Evolutionary conservation across 2,329 filamentous ascomycete genomes (phyloP), one percentile per base, ranked within the genome.

Genomic region (Fusarium sp.): DNA sequence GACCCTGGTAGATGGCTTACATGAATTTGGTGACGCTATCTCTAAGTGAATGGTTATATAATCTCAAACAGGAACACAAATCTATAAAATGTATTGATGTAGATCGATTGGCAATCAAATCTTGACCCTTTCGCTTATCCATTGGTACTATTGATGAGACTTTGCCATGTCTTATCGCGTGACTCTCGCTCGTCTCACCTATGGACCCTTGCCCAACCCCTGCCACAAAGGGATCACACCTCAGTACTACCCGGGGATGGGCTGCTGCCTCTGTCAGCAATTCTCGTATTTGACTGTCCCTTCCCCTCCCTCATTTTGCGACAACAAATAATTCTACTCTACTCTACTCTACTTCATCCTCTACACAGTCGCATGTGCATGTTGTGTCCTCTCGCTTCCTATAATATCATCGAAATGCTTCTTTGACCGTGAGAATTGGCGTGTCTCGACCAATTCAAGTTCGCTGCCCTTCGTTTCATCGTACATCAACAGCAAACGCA

Each of bases 361-460:
- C 23, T 58, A 35, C 55, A 48, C 41, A 46, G 23, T 49, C 31
- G 21, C 31, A 27, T 56, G 33, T 44, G 19, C 35, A 27, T 56
- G 21, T 35, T 35, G 48, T 42, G 33, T 45, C 48, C 51, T 27
- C 44, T 70, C 54, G 27, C 48, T 65, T 39, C 39, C 35, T 49
- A 33, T 14, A 31, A 27, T 7, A 58, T 49, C 52, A 46, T 38
- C 41, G 41, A 70, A 39, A 73, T 73, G 67, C 67, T 48, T 72
- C 39, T 29, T 25, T 61, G 49, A 35, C 21, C 18, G 39, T 72
- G 44, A 60, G 25, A 64, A 51, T 60, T 14, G 37, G 46, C 41
- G 52, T 39, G 27, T 55, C 55, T 55, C 51, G 63, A 58, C 33
- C 58, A 56, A 23, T 38, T 48, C 46, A 49, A 56, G 25, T 54